Percentiles rank a stretch among this genome's conserved stretches.
Evolutionary conservation across 1,284 basidiomycete species (phyloP).

Genomic region (Fistulina hepatica): DNA sequence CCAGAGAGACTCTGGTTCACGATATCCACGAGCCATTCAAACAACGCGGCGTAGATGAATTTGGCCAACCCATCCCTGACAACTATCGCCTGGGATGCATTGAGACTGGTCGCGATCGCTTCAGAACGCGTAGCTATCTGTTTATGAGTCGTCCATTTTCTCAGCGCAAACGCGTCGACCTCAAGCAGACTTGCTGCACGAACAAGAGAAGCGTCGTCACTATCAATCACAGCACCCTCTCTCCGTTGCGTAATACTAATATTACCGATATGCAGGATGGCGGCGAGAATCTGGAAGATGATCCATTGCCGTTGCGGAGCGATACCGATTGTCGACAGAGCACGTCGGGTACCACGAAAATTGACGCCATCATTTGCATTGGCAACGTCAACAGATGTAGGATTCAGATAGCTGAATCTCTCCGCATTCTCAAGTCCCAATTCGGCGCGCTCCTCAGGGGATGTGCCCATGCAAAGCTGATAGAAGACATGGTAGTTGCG

Average conservation of each 20-base stretch:
- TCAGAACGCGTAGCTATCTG: constrained; percentile 92
- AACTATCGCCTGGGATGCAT: constrained; percentile 81
- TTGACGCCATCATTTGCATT: constrained; percentile 90
- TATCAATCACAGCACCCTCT: constrained; percentile 78
- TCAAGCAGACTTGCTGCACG: constrained; percentile 85
- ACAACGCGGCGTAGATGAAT: constrained; percentile 96
- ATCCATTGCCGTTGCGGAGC: constrained; percentile 96
- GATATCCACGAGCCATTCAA: constrained; percentile 96
- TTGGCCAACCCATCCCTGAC: constrained; percentile 96
- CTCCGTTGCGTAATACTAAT: constrained; percentile 79
- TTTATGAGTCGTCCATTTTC: constrained; percentile 98
- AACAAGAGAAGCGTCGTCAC: constrained; percentile 73
- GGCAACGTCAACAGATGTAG: too few species aligned
- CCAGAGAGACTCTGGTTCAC: constrained; percentile 91
- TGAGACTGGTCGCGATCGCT: constrained; percentile 87
- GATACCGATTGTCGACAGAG: constrained; percentile 93
- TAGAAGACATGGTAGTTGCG: constrained; percentile 99
- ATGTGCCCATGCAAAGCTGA: constrained; percentile 95
- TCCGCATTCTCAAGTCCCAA: constrained; percentile 80
- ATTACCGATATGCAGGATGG: constrained; percentile 93
- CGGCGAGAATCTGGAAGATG: constrained; percentile 89
- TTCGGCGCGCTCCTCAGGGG: constrained; percentile 87
- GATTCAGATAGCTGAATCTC: constrained; percentile 80
- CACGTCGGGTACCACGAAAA: constrained; percentile 87
- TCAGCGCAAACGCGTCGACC: constrained; percentile 83